Conservation (phyloP, 139 green algal species). For the Chloropicon primus region DNA sequence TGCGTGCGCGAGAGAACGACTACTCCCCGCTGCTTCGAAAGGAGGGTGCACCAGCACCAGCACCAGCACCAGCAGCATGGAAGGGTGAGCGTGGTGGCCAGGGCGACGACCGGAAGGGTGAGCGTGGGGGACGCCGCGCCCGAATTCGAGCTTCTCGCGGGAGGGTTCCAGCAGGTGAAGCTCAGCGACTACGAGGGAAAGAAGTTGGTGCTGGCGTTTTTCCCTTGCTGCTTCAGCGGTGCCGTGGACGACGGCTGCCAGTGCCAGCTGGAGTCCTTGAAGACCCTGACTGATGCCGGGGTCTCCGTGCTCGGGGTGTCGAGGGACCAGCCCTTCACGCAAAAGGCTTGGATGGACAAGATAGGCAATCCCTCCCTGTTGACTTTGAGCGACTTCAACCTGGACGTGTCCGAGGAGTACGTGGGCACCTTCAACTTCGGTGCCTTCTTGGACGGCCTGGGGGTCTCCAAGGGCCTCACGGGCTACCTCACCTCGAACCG, state of each 20-base stretch:
- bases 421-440: conserved; percentile 10
- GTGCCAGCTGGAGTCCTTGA: conserved; percentile 8
- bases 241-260: conserved; percentile 8
- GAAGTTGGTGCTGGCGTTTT: conserved; percentile 8
- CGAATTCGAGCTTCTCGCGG: conserved; percentile 6
- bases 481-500: conserved; percentile 5
- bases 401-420: neutral
- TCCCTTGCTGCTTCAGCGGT: conserved; percentile 5
- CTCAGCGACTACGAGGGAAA: conserved; percentile 7
- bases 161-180: neutral
- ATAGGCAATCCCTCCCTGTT: neutral
- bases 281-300: neutral
- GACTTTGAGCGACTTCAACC: neutral
- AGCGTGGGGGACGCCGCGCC: neutral
- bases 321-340: conserved; percentile 6
- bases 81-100: neutral
- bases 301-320: conserved; percentile 4
- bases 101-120: neutral
- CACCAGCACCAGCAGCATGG: no score
- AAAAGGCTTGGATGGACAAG: neutral
- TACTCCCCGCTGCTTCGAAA: no score
- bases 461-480: conserved; percentile 4
- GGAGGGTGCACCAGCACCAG: no score
- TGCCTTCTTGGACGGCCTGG: conserved; percentile 4
- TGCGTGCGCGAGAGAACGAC: no score